These are phyloP conservation scores for Citrus unshiu DNA, from an alignment of 345 rosid genomes.

Conservation along the genomic window DNA sequence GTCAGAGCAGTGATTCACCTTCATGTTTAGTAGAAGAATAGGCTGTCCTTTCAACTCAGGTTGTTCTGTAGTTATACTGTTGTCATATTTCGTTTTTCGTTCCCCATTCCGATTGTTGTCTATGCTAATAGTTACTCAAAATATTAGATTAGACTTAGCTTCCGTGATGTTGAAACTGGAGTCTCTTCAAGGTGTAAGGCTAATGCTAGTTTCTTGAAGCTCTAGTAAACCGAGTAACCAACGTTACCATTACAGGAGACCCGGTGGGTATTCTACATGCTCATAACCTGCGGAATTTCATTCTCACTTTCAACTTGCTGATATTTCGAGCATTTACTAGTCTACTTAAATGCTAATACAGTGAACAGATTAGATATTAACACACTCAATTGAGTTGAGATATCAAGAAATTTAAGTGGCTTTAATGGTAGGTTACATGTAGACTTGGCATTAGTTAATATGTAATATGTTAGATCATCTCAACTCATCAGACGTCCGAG, in stretches of 20 bases:
- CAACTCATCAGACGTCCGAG: too few species aligned
- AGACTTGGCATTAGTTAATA: too few species aligned
- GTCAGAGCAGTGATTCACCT: conserved; percentile 46
- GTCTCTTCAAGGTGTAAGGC: not conserved
- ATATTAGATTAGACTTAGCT: conserved; percentile 6
- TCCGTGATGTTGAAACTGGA: not conserved
- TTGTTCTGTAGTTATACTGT: not conserved
- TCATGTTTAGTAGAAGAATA: conserved; percentile 31
- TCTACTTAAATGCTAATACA: too few species aligned
- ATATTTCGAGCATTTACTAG: too few species aligned
- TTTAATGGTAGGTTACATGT: too few species aligned
- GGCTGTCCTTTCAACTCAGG: conserved; percentile 4
- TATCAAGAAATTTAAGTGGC: too few species aligned
- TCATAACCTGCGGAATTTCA: too few species aligned
- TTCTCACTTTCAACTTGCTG: too few species aligned
- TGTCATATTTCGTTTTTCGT: not conserved
- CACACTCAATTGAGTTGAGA: too few species aligned
- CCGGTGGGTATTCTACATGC: not conserved
- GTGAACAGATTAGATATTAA: too few species aligned
- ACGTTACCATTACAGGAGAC: not conserved
- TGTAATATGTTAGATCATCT: too few species aligned
- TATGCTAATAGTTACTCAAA: not conserved
- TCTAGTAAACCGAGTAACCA: too few species aligned
- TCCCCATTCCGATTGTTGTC: not conserved
- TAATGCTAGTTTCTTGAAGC: not conserved